These are phyloP conservation scores for Uronychia binucleata DNA, from an alignment of 73 alveolate genomes.

Conservation along the genomic window DNA sequence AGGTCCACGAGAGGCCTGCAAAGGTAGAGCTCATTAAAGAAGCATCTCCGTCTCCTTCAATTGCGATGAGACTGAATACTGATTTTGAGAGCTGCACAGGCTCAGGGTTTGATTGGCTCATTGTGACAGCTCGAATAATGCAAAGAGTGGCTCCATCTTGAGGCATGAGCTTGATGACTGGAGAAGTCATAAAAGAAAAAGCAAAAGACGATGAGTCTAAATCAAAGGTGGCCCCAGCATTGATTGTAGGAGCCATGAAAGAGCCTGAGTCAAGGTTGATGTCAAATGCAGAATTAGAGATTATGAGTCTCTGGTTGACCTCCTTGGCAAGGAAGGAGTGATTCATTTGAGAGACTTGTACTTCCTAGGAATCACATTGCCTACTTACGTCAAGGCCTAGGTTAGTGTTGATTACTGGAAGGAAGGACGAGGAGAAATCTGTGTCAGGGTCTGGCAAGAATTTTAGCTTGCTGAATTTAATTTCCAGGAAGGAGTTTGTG, in stretches of 20 bases:
- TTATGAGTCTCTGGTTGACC: neutral
- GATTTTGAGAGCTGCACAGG: too few species aligned
- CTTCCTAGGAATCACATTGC: neutral
- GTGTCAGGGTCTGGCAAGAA: neutral
- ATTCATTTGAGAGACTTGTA: neutral
- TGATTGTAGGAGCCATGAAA: neutral
- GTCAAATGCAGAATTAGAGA: neutral
- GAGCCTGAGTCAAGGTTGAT: neutral
- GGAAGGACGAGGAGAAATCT: neutral
- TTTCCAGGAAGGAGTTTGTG: neutral
- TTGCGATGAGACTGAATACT: too few species aligned
- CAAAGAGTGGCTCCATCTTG: too few species aligned
- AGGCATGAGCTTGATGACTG: too few species aligned
- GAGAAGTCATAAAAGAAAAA: too few species aligned
- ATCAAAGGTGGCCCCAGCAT: neutral
- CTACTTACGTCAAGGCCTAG: neutral
- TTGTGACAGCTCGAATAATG: neutral
- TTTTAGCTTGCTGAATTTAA: neutral
- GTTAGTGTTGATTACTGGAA: neutral
- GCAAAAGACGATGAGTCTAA: too few species aligned
- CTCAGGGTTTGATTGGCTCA: neutral
- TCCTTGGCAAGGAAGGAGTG: neutral
- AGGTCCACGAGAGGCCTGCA: neutral
- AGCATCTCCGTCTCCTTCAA: neutral
- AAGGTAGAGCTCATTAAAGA: neutral